Base-by-base conservation (phyloP, 192 early-diverging fungal species). In the Linnemannia exigua region DNA sequence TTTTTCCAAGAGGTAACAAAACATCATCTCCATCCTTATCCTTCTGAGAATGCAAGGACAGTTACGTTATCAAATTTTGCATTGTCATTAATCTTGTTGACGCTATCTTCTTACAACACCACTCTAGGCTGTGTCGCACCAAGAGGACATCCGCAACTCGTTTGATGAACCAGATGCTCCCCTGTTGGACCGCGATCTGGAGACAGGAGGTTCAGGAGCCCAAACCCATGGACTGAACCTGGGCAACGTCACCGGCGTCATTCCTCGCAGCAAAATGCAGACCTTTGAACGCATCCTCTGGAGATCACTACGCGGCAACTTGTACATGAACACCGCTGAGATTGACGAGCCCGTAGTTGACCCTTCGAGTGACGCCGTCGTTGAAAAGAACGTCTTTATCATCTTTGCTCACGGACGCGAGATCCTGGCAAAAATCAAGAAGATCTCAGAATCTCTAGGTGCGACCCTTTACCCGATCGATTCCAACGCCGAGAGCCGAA, bases 381-480 rank as follows among this genome's bases (percentile, higher is more conserved):
- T 98, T 12, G 93, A 97, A 75, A 99, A 99, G 91, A 97, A 95
- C 84, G 99, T 98, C 6, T 99, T 99, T 82, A 94, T 97, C 69
- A 96, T 99, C 70, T 99, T 99, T 94, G 97, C 97, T 12, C 99
- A 99, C 83, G 99, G 99, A 63, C 89, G 90, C 70, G 95, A 97
- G 82, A 91, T 99, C 79, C 87, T 98, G 36, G 92, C 91, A 77
- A 97, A 98, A 73, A 97, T 98, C 68, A 91, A 89, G 75, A 98
- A 97, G 90, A 97, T 99, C 37, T 93, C 96, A 76, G 98, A 99
- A 80, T 95, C 94, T 70, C 88, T 99, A 86, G 99, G 99, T 31
- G 98, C 97, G 14, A 99, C 97, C 35, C 88, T 99, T 25, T 99
- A 99, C 87, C 88, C 93, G 7, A 94, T 99, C 33, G 96, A 98